phyloP scores from a whole-genome alignment of 805 yeast genomes.

The Saitoella complicata region DNA sequence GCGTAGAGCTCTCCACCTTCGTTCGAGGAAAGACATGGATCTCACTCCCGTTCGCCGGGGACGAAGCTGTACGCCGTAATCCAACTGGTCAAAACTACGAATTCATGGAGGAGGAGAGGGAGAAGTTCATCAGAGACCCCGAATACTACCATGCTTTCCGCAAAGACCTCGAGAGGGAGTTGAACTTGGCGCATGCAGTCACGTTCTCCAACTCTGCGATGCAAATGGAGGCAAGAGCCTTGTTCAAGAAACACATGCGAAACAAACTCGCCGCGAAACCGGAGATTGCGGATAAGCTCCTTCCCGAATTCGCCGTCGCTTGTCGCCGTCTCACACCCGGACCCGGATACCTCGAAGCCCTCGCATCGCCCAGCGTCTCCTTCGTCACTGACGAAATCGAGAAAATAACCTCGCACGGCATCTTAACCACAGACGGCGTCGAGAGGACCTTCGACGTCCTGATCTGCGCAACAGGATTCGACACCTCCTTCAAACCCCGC shows the following conservation, averaged over 20 bases:
- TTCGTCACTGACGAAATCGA: constrained; percentile 8
- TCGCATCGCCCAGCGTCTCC: constrained; percentile 8
- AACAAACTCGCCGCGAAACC: constrained; percentile 3
- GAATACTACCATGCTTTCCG: constrained; percentile 13
- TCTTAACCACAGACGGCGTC: constrained; percentile 10
- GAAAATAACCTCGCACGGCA: constrained; percentile 7
- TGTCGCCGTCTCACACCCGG: constrained; percentile 16
- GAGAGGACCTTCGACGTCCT: too few species aligned
- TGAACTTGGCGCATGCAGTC: constrained; percentile 3
- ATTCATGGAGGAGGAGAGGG: constrained; percentile 6
- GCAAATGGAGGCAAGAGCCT: background rate
- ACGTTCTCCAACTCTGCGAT: constrained; percentile 1
- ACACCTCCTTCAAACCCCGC: constrained; percentile 10
- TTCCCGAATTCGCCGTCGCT: constrained; percentile 11
- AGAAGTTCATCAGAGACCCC: constrained; percentile 10
- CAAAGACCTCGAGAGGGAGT: constrained; percentile 13
- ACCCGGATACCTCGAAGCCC: constrained; percentile 10
- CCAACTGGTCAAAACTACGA: constrained; percentile 5
- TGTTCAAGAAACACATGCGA: constrained; percentile 3
- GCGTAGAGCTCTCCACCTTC: too few species aligned
- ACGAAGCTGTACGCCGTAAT: constrained; percentile 10
- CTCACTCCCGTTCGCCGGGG: constrained; percentile 12
- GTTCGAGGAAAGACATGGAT: constrained; percentile 11
- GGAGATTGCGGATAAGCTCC: constrained; percentile 6
- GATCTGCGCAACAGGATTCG: constrained; percentile 6